Evolutionary conservation across 257 asterid species (phyloP).

Genomic region (Echites panduratus): DNA sequence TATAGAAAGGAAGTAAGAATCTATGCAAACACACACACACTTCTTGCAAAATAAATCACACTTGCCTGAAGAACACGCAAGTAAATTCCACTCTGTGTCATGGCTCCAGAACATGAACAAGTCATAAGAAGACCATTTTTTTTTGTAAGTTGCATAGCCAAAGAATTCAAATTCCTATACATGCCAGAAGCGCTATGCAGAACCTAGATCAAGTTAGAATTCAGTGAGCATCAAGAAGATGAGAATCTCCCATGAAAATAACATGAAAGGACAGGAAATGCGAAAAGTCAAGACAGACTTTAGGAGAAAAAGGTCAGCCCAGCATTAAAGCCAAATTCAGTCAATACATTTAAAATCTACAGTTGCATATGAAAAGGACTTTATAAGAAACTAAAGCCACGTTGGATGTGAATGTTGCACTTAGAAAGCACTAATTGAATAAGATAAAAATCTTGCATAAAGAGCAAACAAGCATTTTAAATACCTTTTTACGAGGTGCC

Average conservation of each 20-base stretch:
- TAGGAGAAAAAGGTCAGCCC: not conserved
- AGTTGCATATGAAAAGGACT: not conserved
- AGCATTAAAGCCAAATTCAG: not conserved
- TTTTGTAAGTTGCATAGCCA: slow-evolving; percentile 84
- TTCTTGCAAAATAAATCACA: not conserved
- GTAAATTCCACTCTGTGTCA: slow-evolving; percentile 95
- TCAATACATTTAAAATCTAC: not conserved
- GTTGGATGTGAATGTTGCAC: not conserved
- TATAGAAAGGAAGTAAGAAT: not conserved
- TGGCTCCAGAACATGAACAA: slow-evolving; percentile 97
- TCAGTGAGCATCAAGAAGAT: slow-evolving; percentile 8
- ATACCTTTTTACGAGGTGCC: slow-evolving; percentile 83
- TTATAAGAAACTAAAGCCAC: not conserved
- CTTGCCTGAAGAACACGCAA: slow-evolving; percentile 74
- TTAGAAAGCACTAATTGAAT: not conserved
- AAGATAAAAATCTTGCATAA: slow-evolving; percentile 6
- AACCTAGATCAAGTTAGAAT: slow-evolving; percentile 40
- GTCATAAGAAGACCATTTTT: slow-evolving; percentile 89
- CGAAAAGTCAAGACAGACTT: not conserved
- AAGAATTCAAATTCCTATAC: slow-evolving; percentile 83
- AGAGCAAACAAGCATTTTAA: not conserved
- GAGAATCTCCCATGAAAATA: not conserved
- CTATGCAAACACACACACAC: too few relatives aligned
- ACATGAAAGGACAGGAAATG: not conserved
- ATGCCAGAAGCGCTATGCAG: slow-evolving; percentile 88